Evolutionary conservation across 129 eudicot genomes (phyloP).

Genomic region (Glebionis coronaria): DNA sequence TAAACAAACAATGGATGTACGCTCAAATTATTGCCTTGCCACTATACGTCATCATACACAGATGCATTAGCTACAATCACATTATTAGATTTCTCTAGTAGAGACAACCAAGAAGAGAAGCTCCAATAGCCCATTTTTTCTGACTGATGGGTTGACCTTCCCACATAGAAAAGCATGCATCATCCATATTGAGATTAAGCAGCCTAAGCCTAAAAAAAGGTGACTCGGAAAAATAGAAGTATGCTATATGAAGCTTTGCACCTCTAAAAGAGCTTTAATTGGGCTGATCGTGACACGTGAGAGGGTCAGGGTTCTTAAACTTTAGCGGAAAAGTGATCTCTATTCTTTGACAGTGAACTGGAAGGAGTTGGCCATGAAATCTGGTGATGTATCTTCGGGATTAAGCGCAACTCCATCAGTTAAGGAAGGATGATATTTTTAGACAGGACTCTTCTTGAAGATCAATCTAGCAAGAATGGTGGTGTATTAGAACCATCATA

Average conservation of each 20-base stretch:
- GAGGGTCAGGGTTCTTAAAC: conserved; percentile 22
- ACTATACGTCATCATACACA: no score
- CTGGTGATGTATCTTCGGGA: conserved; percentile 55
- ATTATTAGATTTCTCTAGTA: conserved; percentile 47
- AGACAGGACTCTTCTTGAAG: conserved; percentile 96
- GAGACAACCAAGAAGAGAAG: conserved; percentile 54
- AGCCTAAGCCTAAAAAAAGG: conserved; percentile 53
- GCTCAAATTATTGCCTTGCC: no score
- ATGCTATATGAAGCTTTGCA: conserved; percentile 68
- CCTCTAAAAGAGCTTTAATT: conserved; percentile 46
- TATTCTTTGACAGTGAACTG: conserved; percentile 52
- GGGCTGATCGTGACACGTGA: no score
- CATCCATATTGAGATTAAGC: conserved; percentile 83
- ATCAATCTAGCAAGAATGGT: conserved; percentile 54
- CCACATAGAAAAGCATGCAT: conserved; percentile 91
- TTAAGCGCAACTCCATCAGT: conserved; percentile 71
- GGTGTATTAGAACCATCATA: conserved; percentile 7
- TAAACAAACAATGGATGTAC: no score
- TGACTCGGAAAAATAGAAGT: conserved; percentile 54
- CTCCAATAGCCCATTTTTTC: conserved; percentile 63
- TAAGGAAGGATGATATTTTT: conserved; percentile 75
- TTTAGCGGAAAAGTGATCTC: conserved; percentile 63
- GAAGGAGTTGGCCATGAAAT: conserved; percentile 55
- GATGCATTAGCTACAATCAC: conserved; percentile 14
- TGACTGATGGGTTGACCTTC: conserved; percentile 80